Conservation (phyloP, 768 basidiomycete species). For the Rhizopogon salebrosus region DNA sequence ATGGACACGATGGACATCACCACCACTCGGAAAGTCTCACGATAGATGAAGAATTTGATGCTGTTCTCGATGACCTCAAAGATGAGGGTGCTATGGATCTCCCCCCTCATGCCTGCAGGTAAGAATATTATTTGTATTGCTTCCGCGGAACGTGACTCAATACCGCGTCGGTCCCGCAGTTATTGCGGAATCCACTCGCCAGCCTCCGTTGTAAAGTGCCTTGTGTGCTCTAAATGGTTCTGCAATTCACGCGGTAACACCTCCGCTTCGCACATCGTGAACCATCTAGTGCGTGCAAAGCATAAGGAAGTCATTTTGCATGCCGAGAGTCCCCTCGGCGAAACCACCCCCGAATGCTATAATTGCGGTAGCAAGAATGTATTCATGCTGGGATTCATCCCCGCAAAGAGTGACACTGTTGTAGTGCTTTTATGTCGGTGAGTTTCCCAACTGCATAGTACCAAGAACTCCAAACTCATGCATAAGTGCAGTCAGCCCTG, state of each 20-base stretch:
- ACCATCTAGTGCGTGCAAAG: conserved; percentile 97
- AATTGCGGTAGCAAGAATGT: conserved; percentile 99
- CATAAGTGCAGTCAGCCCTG: conserved; percentile 80
- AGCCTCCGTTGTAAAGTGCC: conserved; percentile 93
- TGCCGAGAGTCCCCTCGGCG: conserved; percentile 90
- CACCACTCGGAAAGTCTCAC: conserved; percentile 25
- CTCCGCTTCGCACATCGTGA: conserved; percentile 97
- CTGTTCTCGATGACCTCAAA: conserved; percentile 84
- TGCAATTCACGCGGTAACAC: conserved; percentile 98
- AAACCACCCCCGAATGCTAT: conserved; percentile 98
- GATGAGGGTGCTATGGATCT: conserved; percentile 75
- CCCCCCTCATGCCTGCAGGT: conserved; percentile 96
- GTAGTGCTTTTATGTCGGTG: conserved; percentile 96
- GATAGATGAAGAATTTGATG: conserved; percentile 85
- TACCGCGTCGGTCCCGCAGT: conserved; percentile 33
- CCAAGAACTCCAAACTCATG: neutral
- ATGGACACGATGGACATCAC: conserved; percentile 29
- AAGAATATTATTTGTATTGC: conserved; percentile 18
- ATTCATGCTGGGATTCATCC: conserved; percentile 99
- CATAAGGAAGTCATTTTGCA: conserved; percentile 99
- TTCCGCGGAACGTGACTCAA: conserved; percentile 5
- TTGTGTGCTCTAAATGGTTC: conserved; percentile 93
- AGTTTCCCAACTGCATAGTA: conserved; percentile 22
- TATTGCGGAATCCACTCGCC: conserved; percentile 99
- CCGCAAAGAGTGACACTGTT: conserved; percentile 98